These are phyloP conservation scores for Erodium maritimum DNA, from an alignment of 345 rosid species.

Conservation along the genomic window DNA sequence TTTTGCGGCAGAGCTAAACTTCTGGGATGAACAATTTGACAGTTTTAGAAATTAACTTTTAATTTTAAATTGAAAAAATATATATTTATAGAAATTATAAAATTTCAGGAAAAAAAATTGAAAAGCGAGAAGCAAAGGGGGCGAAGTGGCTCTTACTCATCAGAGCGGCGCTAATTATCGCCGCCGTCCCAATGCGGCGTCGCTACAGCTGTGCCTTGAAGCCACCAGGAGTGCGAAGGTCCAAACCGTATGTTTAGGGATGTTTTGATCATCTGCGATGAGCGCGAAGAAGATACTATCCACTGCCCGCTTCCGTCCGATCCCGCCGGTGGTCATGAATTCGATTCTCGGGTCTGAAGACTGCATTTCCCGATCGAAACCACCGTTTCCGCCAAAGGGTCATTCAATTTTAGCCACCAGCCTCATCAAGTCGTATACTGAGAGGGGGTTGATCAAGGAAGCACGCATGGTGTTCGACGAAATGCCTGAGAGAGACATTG, in stretches of 20 bases:
- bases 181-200: background rate
- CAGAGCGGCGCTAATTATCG: background rate
- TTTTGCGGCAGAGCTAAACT: background rate
- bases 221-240: background rate
- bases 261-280: background rate
- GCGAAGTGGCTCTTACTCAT: background rate
- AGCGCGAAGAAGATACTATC: slow-evolving; percentile 1
- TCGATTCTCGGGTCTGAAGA: slow-evolving; percentile 31
- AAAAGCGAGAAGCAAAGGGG: background rate
- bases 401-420: slow-evolving; percentile 58
- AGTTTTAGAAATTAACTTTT: too few species aligned
- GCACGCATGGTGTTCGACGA: slow-evolving; percentile 61
- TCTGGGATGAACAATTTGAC: background rate
- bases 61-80: too few species aligned
- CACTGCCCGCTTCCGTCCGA: slow-evolving; percentile 17
- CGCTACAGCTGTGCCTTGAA: background rate
- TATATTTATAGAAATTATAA: too few species aligned
- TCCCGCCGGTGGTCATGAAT: slow-evolving; percentile 29
- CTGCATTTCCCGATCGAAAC: slow-evolving; percentile 9
- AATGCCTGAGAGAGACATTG: slow-evolving; percentile 59
- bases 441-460: slow-evolving; percentile 24
- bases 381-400: slow-evolving; percentile 23
- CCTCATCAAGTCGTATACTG: slow-evolving; percentile 39
- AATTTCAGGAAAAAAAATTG: background rate
- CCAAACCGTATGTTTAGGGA: background rate